Percentiles rank a stretch among this genome's conserved stretches.
Conservation (phyloP, 257 asterid species). For the Gynochthodes officinalis region DNA sequence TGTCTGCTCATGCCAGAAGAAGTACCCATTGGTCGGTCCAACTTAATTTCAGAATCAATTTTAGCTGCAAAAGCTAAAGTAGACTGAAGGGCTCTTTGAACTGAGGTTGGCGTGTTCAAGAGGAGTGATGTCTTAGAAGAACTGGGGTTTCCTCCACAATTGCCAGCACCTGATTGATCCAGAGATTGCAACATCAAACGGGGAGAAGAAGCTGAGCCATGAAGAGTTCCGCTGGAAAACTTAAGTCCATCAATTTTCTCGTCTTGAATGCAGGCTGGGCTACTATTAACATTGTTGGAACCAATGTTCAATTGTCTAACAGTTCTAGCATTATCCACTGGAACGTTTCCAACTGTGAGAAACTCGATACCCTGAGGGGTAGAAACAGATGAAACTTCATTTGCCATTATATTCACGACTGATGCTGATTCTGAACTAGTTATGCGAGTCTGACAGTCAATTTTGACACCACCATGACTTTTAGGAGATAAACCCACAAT, state of each 20-base stretch:
- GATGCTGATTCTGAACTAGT: conserved; percentile 13
- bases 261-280: conserved; percentile 21
- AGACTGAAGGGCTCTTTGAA: conserved; percentile 62
- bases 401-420: conserved; percentile 14
- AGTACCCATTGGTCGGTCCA: conserved; percentile 21
- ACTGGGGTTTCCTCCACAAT: conserved; percentile 21
- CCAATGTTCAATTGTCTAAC: conserved; percentile 12
- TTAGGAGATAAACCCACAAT: conserved; percentile 19
- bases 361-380: conserved; percentile 33
- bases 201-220: conserved; percentile 13
- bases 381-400: conserved; percentile 19
- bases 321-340: conserved; percentile 20
- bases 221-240: conserved; percentile 19
- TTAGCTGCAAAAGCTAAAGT: conserved; percentile 73
- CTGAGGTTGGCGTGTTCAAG: conserved; percentile 44
- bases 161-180: conserved; percentile 30
- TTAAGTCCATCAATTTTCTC: conserved; percentile 25
- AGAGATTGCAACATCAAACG: conserved; percentile 25
- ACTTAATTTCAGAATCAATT: conserved; percentile 56
- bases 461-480: conserved; percentile 19
- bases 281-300: conserved; percentile 19
- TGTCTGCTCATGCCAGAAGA: conserved; percentile 14
- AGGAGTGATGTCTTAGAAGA: conserved; percentile 34
- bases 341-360: conserved; percentile 27
- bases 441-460: conserved; percentile 25